phyloP scores from a whole-genome alignment of 2,329 filamentous ascomycete species.

The Stagonosporopsis cucurbitacearum region DNA sequence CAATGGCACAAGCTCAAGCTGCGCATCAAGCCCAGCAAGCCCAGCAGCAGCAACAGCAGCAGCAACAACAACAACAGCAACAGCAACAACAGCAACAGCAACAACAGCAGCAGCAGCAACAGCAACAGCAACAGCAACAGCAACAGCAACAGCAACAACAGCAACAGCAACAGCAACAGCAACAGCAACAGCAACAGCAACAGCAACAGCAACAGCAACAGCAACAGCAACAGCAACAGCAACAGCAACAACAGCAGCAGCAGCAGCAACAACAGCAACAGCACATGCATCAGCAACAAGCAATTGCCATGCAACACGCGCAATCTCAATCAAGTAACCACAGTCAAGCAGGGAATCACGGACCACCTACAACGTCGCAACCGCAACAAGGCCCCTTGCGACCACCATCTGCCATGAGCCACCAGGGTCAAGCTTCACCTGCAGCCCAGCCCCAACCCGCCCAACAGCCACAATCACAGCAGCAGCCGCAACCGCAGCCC shows the following conservation, averaged over 20 bases:
- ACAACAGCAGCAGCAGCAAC: slow-evolving; percentile 49
- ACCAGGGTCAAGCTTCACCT: slow-evolving; percentile 50
- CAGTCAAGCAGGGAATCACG: slow-evolving; percentile 52
- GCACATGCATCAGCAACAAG: slow-evolving; percentile 52
- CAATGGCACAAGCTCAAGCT: slow-evolving; percentile 56
- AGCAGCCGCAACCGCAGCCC: slow-evolving; percentile 50
- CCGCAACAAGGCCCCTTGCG: slow-evolving; percentile 48
- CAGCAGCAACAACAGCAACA: slow-evolving; percentile 50
- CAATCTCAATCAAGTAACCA: slow-evolving; percentile 58
- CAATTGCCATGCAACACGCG: slow-evolving; percentile 56
- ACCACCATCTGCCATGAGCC: slow-evolving; percentile 48
- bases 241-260: slow-evolving; percentile 52
- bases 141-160: slow-evolving; percentile 48
- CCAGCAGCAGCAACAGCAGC: slow-evolving; percentile 51
- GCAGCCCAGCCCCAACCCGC: slow-evolving; percentile 46
- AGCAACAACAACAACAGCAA: slow-evolving; percentile 52
- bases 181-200: slow-evolving; percentile 51
- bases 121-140: slow-evolving; percentile 52
- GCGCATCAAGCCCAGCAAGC: slow-evolving; percentile 52
- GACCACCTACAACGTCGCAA: slow-evolving; percentile 44
- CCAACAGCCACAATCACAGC: slow-evolving; percentile 49
- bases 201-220: slow-evolving; percentile 50
- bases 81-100: slow-evolving; percentile 19
- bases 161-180: slow-evolving; percentile 50
- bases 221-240: slow-evolving; percentile 53